Evolutionary conservation across 805 yeast species (phyloP).

Genomic region (Kazachstania taianensis): DNA sequence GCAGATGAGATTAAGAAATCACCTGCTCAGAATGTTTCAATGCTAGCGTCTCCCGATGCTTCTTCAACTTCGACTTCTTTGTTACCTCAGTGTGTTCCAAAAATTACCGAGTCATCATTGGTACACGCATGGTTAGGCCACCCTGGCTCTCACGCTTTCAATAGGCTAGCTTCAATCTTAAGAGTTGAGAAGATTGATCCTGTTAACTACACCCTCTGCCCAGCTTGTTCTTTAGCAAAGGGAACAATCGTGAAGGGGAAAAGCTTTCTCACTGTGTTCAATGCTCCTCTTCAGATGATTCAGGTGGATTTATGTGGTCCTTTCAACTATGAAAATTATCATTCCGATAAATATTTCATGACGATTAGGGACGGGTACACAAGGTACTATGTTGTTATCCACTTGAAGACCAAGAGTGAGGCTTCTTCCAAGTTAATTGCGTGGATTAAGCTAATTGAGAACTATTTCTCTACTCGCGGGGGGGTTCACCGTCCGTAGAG

Average conservation of each 20-base stretch:
- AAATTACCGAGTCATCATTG: not conserved
- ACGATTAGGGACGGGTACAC: slow-evolving; percentile 6
- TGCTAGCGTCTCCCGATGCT: not conserved
- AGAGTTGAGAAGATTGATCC: not conserved
- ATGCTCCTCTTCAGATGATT: slow-evolving; percentile 5
- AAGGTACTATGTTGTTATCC: slow-evolving; percentile 6
- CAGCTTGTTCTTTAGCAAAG: slow-evolving; percentile 3
- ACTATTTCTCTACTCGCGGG: slow-evolving; percentile 4
- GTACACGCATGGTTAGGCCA: slow-evolving; percentile 3
- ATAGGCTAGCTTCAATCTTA: not conserved
- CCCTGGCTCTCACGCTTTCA: not conserved
- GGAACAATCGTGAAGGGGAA: slow-evolving; percentile 8
- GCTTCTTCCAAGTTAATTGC: slow-evolving; percentile 2
- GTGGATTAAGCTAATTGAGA: slow-evolving; percentile 5
- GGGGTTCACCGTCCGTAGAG: slow-evolving; percentile 5
- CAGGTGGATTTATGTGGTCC: slow-evolving; percentile 5
- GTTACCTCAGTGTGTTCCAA: not conserved
- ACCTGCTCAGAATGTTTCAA: not conserved
- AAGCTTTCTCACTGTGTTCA: not conserved
- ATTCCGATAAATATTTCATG: slow-evolving; percentile 2
- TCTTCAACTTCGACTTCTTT: not conserved
- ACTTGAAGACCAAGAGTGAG: slow-evolving; percentile 2
- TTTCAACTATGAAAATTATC: slow-evolving; percentile 1
- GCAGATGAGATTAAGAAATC: not conserved
- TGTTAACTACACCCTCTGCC: not conserved